Percentiles rank a stretch among this genome's conserved stretches.
phyloP scores from a whole-genome alignment of 495 filamentous ascomycete genomes.

The Tuber calosporum region DNA sequence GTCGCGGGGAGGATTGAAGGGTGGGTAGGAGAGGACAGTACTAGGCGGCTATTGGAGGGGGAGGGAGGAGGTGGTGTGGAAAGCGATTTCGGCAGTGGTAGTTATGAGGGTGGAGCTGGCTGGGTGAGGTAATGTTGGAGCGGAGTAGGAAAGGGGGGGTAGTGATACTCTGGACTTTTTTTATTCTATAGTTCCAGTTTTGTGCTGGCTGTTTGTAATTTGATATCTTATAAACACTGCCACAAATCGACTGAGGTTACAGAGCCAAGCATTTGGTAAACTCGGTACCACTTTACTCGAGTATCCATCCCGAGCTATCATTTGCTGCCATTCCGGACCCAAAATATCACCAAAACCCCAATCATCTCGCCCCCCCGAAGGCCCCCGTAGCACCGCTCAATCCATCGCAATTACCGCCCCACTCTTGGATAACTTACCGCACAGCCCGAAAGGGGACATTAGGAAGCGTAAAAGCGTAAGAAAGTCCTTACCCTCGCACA shows the following conservation, averaged over 20 bases:
- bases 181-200: background rate
- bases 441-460: too few species aligned
- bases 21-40: conserved; percentile 57
- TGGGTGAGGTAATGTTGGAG: background rate
- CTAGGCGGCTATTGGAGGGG: conserved; percentile 7
- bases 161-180: background rate
- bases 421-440: background rate
- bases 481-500: too few species aligned
- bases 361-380: background rate
- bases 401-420: background rate
- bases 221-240: background rate
- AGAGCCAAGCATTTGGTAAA: background rate
- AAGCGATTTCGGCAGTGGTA: background rate
- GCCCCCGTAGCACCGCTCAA: background rate
- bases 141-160: background rate
- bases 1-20: conserved; percentile 60
- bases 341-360: too few species aligned
- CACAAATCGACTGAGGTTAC: background rate
- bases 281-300: background rate
- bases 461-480: background rate
- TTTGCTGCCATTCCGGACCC: background rate
- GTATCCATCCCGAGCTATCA: background rate
- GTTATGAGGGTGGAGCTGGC: background rate
- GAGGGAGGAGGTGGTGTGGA: background rate
- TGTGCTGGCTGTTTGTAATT: background rate